phyloP scores from a whole-genome alignment of 1,284 basidiomycete genomes.

The Schizophyllum commune region DNA sequence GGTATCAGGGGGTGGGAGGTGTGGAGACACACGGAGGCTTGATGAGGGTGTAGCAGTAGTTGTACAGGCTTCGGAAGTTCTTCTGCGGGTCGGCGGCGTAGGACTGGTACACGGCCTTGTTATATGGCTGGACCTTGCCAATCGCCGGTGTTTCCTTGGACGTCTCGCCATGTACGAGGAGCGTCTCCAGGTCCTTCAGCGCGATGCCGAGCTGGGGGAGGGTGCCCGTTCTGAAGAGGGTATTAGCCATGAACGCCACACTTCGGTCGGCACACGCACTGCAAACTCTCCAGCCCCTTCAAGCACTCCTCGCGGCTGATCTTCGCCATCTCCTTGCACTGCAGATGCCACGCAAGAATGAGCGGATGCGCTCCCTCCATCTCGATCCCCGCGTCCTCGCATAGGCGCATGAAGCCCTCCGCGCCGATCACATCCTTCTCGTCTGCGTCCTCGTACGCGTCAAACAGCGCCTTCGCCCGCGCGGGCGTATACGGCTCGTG shows the following conservation, averaged over 20 bases:
- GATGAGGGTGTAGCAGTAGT: constrained; percentile 60
- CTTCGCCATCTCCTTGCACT: constrained; percentile 61
- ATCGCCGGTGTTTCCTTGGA: constrained; percentile 19
- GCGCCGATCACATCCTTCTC: constrained; percentile 51
- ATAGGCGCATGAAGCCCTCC: constrained; percentile 61
- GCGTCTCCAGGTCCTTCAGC: constrained; percentile 52
- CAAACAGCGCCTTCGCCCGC: constrained; percentile 50
- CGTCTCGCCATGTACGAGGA: constrained; percentile 47
- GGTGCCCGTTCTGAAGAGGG: constrained; percentile 45
- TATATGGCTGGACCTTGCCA: constrained; percentile 46
- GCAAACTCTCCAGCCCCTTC: constrained; percentile 45
- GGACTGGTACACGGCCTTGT: constrained; percentile 41
- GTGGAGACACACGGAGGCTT: constrained; percentile 50
- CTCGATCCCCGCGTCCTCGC: constrained; percentile 53
- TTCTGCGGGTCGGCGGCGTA: constrained; percentile 41
- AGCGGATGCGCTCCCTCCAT: constrained; percentile 65
- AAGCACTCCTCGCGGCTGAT: constrained; percentile 61
- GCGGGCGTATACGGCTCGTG: constrained; percentile 41
- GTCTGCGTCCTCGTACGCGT: constrained; percentile 53
- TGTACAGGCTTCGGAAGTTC: constrained; percentile 57
- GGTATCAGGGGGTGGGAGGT: background rate
- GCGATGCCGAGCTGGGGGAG: constrained; percentile 39
- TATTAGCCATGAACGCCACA: background rate
- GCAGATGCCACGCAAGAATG: constrained; percentile 65
- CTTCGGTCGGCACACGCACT: constrained; percentile 33